Conservation (phyloP, 441 rosid species). For the Macaranga tanarius region DNA sequence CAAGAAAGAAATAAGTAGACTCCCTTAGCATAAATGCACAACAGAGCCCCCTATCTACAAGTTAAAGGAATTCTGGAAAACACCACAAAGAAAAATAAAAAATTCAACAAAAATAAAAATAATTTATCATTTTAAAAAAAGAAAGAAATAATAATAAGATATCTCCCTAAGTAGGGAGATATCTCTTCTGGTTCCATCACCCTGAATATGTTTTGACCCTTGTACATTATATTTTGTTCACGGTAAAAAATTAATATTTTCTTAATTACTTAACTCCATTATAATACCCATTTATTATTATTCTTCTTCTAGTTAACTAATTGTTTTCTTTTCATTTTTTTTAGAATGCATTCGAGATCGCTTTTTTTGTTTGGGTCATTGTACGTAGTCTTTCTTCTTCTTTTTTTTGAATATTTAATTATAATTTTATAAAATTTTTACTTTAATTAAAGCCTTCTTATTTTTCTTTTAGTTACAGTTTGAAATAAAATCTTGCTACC, state of each 20-base stretch:
- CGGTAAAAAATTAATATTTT: slow-evolving; percentile 27
- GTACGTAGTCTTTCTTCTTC: slow-evolving; percentile 32
- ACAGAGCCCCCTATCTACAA: no score
- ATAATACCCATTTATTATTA: no score
- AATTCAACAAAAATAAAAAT: no score
- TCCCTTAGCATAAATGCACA: no score
- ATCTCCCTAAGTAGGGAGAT: slow-evolving; percentile 81
- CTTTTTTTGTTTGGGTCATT: slow-evolving; percentile 66
- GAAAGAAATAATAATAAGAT: no score
- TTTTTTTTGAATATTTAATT: neutral
- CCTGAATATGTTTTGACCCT: slow-evolving; percentile 54
- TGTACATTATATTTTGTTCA: slow-evolving; percentile 58
- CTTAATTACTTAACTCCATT: no score
- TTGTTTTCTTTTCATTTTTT: neutral
- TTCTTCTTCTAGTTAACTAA: no score
- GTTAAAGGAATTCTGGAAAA: no score
- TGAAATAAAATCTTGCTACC: slow-evolving; percentile 68
- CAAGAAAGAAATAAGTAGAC: no score
- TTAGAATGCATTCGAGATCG: slow-evolving; percentile 71
- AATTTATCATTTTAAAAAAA: no score
- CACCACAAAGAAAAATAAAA: no score
- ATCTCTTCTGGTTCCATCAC: slow-evolving; percentile 61
- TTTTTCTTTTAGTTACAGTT: slow-evolving; percentile 39
- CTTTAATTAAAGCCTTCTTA: neutral
- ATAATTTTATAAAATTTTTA: neutral